Evolutionary conservation across 2,329 filamentous ascomycete genomes (phyloP).

Genomic region (Colletotrichum sp.): DNA sequence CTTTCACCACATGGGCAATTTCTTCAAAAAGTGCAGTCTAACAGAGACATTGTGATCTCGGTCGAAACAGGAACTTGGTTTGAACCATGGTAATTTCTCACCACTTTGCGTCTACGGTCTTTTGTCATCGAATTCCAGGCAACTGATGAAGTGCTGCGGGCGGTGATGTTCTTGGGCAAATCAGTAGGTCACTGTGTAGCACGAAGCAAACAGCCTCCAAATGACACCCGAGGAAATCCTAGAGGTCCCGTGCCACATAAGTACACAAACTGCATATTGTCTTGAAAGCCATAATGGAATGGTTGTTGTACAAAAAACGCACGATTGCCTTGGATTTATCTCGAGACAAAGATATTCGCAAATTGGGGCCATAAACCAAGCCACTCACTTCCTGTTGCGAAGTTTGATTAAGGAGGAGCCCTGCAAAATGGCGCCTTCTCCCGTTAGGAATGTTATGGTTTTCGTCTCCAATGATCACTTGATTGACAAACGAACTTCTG

Average conservation of each 20-base stretch:
- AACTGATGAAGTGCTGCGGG: not conserved
- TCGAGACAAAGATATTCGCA: not conserved
- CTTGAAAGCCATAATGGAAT: not conserved
- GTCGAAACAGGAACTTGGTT: not conserved
- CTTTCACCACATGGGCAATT: not conserved
- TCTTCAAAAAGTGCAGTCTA: not conserved
- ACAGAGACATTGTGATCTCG: fast-evolving
- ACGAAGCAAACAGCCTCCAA: not conserved
- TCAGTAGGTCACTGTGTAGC: not conserved
- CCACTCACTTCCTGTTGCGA: not conserved
- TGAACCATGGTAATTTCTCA: not conserved
- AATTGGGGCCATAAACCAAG: not conserved
- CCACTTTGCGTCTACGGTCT: not conserved
- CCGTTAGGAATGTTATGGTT: not conserved
- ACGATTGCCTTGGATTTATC: not conserved
- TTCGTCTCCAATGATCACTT: not conserved
- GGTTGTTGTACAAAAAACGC: not conserved
- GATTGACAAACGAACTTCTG: not conserved
- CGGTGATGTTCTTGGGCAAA: not conserved
- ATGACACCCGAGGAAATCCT: not conserved
- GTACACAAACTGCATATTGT: not conserved
- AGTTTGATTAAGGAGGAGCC: not conserved
- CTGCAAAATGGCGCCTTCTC: not conserved
- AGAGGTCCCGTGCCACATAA: not conserved
- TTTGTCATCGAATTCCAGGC: not conserved